Evolutionary conservation across 2,329 filamentous ascomycete species (phyloP).

Genomic region (Colletotrichum camelliae): DNA sequence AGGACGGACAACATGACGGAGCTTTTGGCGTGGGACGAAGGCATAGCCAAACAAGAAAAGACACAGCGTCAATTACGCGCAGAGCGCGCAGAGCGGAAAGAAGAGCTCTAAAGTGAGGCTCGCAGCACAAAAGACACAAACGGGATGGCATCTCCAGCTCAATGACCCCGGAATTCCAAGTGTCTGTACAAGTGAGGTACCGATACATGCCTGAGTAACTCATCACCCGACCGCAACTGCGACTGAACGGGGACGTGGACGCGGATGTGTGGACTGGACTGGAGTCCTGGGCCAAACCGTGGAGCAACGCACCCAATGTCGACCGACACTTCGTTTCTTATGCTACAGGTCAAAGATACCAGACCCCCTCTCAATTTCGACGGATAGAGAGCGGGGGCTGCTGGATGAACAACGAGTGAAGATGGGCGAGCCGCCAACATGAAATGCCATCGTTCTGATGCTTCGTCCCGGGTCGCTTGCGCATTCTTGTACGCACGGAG

Average conservation of each 20-base stretch:
- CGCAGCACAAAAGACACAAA: neutral
- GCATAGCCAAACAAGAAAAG: neutral
- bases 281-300: neutral
- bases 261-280: neutral
- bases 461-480: neutral
- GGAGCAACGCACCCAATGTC: slow-evolving; percentile 3
- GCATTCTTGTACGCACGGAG: neutral
- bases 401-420: neutral
- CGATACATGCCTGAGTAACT: neutral
- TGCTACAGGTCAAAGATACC: slow-evolving; percentile 13
- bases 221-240: slow-evolving; percentile 17
- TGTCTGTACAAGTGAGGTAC: neutral
- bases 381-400: slow-evolving; percentile 5
- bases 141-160: neutral
- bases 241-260: slow-evolving; percentile 6
- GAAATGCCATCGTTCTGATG: neutral
- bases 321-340: slow-evolving; percentile 4
- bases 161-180: neutral
- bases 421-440: neutral
- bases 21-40: neutral
- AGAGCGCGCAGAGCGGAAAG: neutral
- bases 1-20: neutral
- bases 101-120: neutral
- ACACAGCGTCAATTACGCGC: neutral
- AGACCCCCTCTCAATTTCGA: neutral